Conservation (phyloP, 257 asterid species). For the Orobanche coerulescens region DNA sequence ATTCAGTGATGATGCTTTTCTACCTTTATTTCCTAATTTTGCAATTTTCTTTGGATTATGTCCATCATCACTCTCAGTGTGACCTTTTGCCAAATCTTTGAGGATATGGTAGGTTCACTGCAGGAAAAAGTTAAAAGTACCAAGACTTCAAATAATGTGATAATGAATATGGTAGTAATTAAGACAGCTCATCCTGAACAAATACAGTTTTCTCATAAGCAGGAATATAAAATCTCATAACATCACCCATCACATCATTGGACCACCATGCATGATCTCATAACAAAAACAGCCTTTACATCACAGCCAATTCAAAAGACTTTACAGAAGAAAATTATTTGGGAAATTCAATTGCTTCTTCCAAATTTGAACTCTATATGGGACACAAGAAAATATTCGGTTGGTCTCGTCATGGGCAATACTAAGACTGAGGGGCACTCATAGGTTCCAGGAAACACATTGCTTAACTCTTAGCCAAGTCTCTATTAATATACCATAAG, state of each 20-base stretch:
- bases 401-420: not conserved
- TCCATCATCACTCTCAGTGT: constrained; percentile 41
- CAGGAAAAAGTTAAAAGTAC: constrained; percentile 13
- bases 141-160: not conserved
- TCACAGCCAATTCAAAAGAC: not conserved
- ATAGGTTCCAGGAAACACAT: constrained; percentile 10
- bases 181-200: not conserved
- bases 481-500: too few relatives aligned
- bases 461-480: not conserved
- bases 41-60: constrained; percentile 38
- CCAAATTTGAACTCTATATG: not conserved
- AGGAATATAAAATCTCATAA: not conserved
- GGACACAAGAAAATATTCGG: constrained; percentile 10
- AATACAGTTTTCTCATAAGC: not conserved
- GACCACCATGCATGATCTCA: not conserved
- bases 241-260: not conserved
- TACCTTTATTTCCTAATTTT: constrained; percentile 61
- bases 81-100: constrained; percentile 48
- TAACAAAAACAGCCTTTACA: not conserved
- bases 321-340: not conserved
- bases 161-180: constrained; percentile 4
- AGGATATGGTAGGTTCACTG: constrained; percentile 57
- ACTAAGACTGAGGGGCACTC: constrained; percentile 12
- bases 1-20: constrained; percentile 40
- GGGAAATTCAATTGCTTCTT: not conserved